A percentile compares a stretch with the other conserved stretches of the same genome.
Evolutionary conservation across 257 asterid species (phyloP).

Genomic region (Anisodus tanguticus): DNA sequence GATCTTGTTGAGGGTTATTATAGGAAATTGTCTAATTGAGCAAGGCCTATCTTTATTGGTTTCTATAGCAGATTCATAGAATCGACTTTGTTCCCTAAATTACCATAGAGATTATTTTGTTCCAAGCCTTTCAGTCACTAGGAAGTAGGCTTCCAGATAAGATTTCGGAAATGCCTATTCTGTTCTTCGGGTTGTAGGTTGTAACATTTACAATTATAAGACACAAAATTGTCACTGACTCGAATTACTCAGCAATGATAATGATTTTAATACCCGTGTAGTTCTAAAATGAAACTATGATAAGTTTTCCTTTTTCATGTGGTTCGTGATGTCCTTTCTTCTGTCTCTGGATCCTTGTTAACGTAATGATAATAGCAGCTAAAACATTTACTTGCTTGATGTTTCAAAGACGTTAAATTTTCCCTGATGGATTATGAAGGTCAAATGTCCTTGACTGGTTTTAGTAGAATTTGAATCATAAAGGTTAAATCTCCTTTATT

Average conservation of each 20-base stretch:
- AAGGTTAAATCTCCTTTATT: slow-evolving; percentile 19
- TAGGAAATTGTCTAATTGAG: slow-evolving; percentile 7
- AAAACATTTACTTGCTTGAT: background rate
- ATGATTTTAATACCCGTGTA: background rate
- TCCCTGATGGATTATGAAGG: background rate
- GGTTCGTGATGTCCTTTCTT: background rate
- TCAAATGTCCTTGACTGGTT: slow-evolving; percentile 3
- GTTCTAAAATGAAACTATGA: background rate
- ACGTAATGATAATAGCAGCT: background rate
- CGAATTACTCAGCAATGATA: slow-evolving; percentile 1
- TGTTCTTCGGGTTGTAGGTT: slow-evolving; percentile 6
- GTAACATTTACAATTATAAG: background rate
- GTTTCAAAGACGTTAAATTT: background rate
- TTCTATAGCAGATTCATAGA: slow-evolving; percentile 10
- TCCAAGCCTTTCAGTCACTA: background rate
- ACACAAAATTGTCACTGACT: background rate
- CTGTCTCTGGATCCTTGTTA: slow-evolving; percentile 24
- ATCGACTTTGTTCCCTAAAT: background rate
- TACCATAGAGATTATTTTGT: slow-evolving; percentile 12
- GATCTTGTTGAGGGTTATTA: slow-evolving; percentile 20
- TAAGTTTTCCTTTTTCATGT: slow-evolving; percentile 1
- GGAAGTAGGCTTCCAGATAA: slow-evolving; percentile 2
- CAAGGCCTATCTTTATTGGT: background rate
- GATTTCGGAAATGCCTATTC: slow-evolving; percentile 5
- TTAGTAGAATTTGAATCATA: background rate